Conservation (phyloP, 352 stramenopile genomes). For the Phytophthora tentaculata region DNA sequence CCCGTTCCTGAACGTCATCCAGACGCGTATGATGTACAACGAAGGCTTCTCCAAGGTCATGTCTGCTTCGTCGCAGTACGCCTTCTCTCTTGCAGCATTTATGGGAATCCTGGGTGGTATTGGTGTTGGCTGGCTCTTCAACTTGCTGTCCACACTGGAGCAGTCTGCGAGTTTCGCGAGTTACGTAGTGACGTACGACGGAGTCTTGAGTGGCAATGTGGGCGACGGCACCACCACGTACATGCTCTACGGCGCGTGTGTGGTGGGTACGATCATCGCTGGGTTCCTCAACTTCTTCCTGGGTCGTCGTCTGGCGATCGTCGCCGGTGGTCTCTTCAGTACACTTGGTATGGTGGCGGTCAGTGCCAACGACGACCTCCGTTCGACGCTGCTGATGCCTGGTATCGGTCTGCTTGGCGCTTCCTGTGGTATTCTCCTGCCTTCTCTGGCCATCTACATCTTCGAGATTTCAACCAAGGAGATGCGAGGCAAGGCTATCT, state of each 20-base stretch:
- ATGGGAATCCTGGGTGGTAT: constrained; percentile 68
- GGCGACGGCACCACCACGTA: constrained; percentile 68
- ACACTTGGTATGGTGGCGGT: constrained; percentile 71
- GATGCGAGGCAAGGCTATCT: constrained; percentile 73
- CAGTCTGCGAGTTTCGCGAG: constrained; percentile 69
- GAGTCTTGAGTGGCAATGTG: constrained; percentile 54
- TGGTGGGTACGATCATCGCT: constrained; percentile 60
- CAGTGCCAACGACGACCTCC: constrained; percentile 58
- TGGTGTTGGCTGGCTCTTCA: constrained; percentile 75
- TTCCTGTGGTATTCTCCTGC: constrained; percentile 70
- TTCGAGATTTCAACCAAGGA: constrained; percentile 84
- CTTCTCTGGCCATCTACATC: constrained; percentile 76
- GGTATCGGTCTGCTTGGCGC: constrained; percentile 66
- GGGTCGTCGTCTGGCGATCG: constrained; percentile 65
- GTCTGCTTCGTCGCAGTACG: constrained; percentile 81
- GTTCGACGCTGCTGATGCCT: constrained; percentile 54
- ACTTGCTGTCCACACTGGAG: constrained; percentile 68
- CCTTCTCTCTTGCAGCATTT: constrained; percentile 71
- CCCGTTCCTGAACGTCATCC: constrained; percentile 81
- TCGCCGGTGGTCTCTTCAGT: constrained; percentile 66
- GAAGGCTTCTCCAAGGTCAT: constrained; percentile 84
- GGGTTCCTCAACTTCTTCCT: constrained; percentile 60
- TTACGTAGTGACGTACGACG: constrained; percentile 71
- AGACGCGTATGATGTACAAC: constrained; percentile 90
- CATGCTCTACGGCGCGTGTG: constrained; percentile 54